Percentiles rank a stretch among this genome's conserved stretches.
phyloP scores from a whole-genome alignment of 2,329 filamentous ascomycete species.

The Hymenoscyphus fructigenus region DNA sequence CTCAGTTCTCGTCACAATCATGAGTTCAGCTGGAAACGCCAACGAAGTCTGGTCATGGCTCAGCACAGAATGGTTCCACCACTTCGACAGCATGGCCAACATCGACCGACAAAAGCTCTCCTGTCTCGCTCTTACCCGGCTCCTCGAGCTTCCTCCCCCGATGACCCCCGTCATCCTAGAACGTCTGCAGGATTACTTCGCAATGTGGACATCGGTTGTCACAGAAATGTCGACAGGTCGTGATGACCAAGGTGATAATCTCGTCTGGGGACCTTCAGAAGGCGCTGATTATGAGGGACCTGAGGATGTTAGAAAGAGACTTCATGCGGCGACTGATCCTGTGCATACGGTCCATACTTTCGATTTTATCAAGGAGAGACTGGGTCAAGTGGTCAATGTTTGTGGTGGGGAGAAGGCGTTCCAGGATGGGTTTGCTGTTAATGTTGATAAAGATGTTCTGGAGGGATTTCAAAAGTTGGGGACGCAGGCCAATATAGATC shows the following conservation, averaged over 20 bases:
- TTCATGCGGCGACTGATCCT: conserved; percentile 59
- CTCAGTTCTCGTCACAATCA: conserved; percentile 62
- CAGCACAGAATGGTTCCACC: conserved; percentile 63
- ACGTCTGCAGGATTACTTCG: conserved; percentile 70
- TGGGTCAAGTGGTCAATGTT: conserved; percentile 57
- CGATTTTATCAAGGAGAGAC: conserved; percentile 60
- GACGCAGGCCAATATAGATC: conserved; percentile 9
- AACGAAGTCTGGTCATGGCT: conserved; percentile 61
- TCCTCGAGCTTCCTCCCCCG: conserved; percentile 63
- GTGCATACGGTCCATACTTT: conserved; percentile 66
- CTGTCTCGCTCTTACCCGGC: conserved; percentile 67
- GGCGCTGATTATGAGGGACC: conserved; percentile 55
- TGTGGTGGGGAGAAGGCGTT: conserved; percentile 67
- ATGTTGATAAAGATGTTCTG: conserved; percentile 73
- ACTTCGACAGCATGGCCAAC: conserved; percentile 67
- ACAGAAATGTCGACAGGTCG: conserved; percentile 63
- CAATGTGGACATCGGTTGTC: conserved; percentile 72
- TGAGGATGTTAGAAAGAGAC: conserved; percentile 52
- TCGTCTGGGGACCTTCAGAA: conserved; percentile 48
- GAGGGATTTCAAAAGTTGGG: conserved; percentile 55
- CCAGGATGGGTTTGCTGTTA: conserved; percentile 65
- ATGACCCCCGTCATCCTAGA: conserved; percentile 52
- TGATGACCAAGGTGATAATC: conserved; percentile 50
- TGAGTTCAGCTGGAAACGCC: conserved; percentile 44
- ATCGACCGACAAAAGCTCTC: conserved; percentile 68